Base-by-base conservation (phyloP, 2,329 filamentous ascomycete species). In the Mycocentrospora acerina region DNA sequence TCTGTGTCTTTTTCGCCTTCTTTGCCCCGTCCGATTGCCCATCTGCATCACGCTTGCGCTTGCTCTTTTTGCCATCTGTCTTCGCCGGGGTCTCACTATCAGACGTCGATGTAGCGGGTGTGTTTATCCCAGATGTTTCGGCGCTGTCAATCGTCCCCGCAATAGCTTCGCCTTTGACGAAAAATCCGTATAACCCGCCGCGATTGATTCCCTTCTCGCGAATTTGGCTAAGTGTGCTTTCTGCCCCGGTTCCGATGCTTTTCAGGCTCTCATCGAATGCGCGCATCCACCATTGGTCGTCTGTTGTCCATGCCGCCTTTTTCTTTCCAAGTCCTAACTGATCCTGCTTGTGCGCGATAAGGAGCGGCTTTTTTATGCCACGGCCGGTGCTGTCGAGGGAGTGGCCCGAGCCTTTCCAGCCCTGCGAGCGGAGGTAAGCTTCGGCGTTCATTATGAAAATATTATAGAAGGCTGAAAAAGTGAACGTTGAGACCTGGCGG, bases 241-340 rank as follows among this genome's bases (percentile, higher is more conserved):
- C 56, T 35, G 61, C 43, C 0, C 62, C 61, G 7, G 53, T 60
- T 2, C 62, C 63, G 36, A 65, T 77, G 4, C 85, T 86, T 67
- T 93, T 86, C 50, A 96, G 73, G 39, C 90, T 90, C 64, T 90
- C 84, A 68, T 97, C 91, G 54, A 95, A 96, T 9, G 93, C 93
- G 42, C 88, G 85, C 69, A 95, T 77, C 93, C 93, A 98, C 93
- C 93, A 98, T 66, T 95, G 90, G 62, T 96, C 91, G 54, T 78
- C 76, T 22, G 79, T 74, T 18, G 75, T 75, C 31, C 64, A 58
- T 18, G 63, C 61, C 14, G 57, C 55, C 51, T 80, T 80, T 66
- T 88, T 89, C 62, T 87, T 83, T 37, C 91, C 91, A 4, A 97
- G 74, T 16, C 91, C 91, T 36, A 87, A 76, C 18, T 79, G 85